Evolutionary conservation across 2,329 filamentous ascomycete genomes (phyloP), one percentile per base, ranked within the genome.

Genomic region (Rhexocercosporidium sp.): DNA sequence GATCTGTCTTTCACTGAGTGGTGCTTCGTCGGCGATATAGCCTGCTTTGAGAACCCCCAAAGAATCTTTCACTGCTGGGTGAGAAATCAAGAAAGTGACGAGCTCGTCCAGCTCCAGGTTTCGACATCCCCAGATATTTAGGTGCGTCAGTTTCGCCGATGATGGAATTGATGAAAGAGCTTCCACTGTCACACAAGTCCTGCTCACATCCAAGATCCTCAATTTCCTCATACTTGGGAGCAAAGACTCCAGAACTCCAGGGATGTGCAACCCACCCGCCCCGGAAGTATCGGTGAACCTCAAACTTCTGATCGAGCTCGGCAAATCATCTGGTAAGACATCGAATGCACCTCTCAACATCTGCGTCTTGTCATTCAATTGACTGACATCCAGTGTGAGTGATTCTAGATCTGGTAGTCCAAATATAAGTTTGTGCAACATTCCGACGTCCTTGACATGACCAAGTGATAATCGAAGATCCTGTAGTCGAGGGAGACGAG

Each of bases 1-100:
- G 53, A 71, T 51, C 14, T 67, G 59, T 7, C 63, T 53, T n/a
- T 56, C 54, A 3, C 46, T 59, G 4, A 70, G 34, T 3, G 62
- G 67, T 20, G 44, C 37, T 11, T 25, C 18, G 47, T 67, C 29
- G 9, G 51, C n/a, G 41, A 60, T 59, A 25, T 37, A 51, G 20
- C 66, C 46, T 3, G 37, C 47, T 29, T 65, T 64, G 7, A 70
- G 39, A 1, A 60, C 57, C 4, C n/a, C 44, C 4, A 70, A 41
- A 1, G 68, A 62, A n/a, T 29, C 12, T 18, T 34, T 64, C 12
- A 65, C 39, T 4, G 62, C 37, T 3, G 65, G 47, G 25, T 70
- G 66, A 1, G 27, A 27, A 12, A 27, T 41, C 16, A 69, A 27
- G 41, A 69, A 68, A 4, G 51, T 31, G 7, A 64, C 47, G 8